Evolutionary conservation across 768 basidiomycete species (phyloP), one percentile per base, ranked within the genome.

Genomic region (Galerina marginata): DNA sequence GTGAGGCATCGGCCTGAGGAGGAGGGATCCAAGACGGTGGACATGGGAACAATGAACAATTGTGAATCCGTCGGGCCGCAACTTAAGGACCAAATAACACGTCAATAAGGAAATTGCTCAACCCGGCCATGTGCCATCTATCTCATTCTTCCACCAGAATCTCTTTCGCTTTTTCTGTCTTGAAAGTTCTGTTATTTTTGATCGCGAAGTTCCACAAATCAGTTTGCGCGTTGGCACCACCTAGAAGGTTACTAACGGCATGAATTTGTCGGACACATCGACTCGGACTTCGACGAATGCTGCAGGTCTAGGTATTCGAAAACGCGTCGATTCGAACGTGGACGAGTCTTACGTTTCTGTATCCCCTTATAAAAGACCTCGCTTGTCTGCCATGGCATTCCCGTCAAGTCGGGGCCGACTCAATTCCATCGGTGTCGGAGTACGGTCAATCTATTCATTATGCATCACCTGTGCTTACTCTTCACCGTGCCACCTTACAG

Each of bases 281-380:
- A 61, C 20, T 20, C 20, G 20, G 20, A 20, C 60, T 4, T 54
- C 43, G 4, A 33, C 59, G 10, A 33, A 25, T n/a, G 15, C 44
- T 45, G 16, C 52, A 39, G 12, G 29, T 12, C 42, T 65, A 56
- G 65, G 69, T 12, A 61, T 65, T 55, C 71, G 76, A 55, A 76
- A 77, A 56, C 75, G 76, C 56, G 71, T 74, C 47, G 60, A 73
- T 39, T 78, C 75, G 15, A 73, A 64, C 43, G 66, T 64, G 5
- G 74, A 75, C 37, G 70, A 68, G 20, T 64, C 69, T 6, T 33
- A 11, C 11, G 6, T 45, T 9, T 51, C 57, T 15, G 2, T 38
- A 58, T 58, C n/a, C 63, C 68, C 14, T 57, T 56, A 33, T 49
- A 74, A 77, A 51, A 69, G 75, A 33, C 74, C 74, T 56, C 72